Percentiles rank a stretch among this genome's conserved stretches.
These are phyloP conservation scores for Paecilomyces dactylethromorphus DNA, from an alignment of 2,329 filamentous ascomycete species.

Conservation along the genomic window DNA sequence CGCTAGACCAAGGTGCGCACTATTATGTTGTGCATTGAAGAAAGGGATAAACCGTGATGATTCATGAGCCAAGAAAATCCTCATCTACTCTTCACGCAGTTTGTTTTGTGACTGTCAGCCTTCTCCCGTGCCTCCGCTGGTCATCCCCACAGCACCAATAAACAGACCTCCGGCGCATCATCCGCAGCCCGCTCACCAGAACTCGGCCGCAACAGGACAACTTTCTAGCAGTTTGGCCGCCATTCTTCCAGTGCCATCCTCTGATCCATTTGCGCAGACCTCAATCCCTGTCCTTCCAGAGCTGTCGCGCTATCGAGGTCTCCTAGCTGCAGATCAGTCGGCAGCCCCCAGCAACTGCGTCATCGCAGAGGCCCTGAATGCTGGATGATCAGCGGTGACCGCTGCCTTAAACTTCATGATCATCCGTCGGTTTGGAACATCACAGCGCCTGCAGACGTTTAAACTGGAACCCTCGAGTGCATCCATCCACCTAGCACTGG, in stretches of 20 bases:
- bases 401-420: background rate
- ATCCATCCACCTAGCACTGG: constrained; percentile 5
- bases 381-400: background rate
- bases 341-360: background rate
- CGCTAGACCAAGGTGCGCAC: background rate
- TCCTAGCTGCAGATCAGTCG: background rate
- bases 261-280: background rate
- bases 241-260: background rate
- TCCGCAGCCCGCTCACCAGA: background rate
- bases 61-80: background rate
- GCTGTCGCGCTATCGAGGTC: background rate
- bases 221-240: background rate
- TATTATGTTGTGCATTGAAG: background rate
- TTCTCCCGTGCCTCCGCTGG: background rate
- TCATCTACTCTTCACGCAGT: background rate
- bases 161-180: background rate
- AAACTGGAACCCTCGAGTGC: background rate
- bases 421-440: background rate
- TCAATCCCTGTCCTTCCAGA: background rate
- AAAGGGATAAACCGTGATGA: background rate
- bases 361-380: background rate
- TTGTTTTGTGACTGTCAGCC: background rate
- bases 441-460: background rate
- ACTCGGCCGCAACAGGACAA: background rate
- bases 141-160: background rate